phyloP scores from a whole-genome alignment of 306 rosid genomes.

The Lithocarpus polystachyus region DNA sequence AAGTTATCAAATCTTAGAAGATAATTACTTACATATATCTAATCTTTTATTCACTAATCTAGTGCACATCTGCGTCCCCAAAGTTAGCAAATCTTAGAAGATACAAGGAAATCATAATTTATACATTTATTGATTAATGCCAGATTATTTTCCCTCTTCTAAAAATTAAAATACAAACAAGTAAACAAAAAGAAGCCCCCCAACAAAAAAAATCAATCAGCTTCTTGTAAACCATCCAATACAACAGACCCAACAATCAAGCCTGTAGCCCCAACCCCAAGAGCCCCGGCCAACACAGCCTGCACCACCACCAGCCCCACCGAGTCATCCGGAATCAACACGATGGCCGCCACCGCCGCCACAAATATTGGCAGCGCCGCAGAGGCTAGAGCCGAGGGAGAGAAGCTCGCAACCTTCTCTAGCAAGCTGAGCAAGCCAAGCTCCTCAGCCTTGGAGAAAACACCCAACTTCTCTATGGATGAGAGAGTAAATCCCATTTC shows the following conservation, averaged over 20 bases:
- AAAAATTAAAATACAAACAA: not conserved
- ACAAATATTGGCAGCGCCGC: constrained; percentile 61
- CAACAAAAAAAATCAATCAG: constrained; percentile 44
- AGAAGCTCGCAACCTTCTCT: constrained; percentile 43
- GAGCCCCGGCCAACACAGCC: constrained; percentile 56
- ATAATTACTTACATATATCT: not conserved
- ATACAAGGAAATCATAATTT: not conserved
- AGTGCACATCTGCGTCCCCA: not conserved
- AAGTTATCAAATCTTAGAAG: too few relatives aligned
- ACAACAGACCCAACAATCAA: constrained; percentile 75
- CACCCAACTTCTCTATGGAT: constrained; percentile 80
- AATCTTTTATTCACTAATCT: not conserved
- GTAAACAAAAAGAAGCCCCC: not conserved
- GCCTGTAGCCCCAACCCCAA: constrained; percentile 64
- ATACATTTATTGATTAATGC: not conserved
- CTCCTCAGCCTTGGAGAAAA: constrained; percentile 86
- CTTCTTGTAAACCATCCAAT: constrained; percentile 80
- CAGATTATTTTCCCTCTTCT: not conserved
- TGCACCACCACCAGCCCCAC: constrained; percentile 54
- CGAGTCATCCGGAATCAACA: constrained; percentile 82
- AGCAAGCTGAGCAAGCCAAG: constrained; percentile 83
- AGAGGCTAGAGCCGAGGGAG: constrained; percentile 76
- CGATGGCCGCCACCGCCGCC: constrained; percentile 58
- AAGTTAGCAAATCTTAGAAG: not conserved
- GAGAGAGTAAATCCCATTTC: constrained; percentile 75